Percentiles rank a stretch among this genome's conserved stretches.
Conservation (phyloP, 768 basidiomycete species). For the Amanita rimosa region DNA sequence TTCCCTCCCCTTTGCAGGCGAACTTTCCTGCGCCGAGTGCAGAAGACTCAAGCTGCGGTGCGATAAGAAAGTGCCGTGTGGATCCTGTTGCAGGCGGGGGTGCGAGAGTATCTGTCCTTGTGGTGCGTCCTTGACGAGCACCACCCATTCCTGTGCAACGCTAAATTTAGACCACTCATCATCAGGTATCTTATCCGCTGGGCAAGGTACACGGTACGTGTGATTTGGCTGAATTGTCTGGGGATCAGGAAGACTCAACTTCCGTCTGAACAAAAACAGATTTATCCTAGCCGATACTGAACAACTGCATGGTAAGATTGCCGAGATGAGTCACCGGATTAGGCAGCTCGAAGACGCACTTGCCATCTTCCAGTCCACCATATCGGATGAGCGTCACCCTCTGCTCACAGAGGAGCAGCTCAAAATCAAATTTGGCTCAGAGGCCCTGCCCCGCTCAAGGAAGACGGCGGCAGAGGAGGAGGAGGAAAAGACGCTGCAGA, state of each 20-base stretch:
- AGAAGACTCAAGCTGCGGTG: constrained; percentile 38
- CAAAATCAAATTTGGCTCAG: constrained; percentile 45
- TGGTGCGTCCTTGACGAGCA: constrained; percentile 21
- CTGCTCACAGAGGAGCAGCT: constrained; percentile 43
- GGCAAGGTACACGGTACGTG: constrained; percentile 39
- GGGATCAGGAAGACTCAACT: neutral
- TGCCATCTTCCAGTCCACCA: constrained; percentile 45
- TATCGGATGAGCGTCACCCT: constrained; percentile 49
- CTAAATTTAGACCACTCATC: neutral
- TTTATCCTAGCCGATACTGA: constrained; percentile 60
- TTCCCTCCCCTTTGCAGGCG: constrained; percentile 19
- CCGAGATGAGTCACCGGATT: constrained; percentile 58
- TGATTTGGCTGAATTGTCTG: neutral
- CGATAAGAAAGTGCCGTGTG: constrained; percentile 40
- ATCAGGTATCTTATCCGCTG: constrained; percentile 36
- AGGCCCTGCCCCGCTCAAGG: constrained; percentile 21
- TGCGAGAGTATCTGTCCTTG: constrained; percentile 58
- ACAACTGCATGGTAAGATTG: constrained; percentile 53
- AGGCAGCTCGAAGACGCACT: constrained; percentile 60
- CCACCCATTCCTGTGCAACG: neutral
- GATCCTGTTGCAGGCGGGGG: constrained; percentile 41
- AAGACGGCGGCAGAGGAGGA: constrained; percentile 17
- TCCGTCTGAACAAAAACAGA: constrained; percentile 11
- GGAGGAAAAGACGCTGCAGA: constrained; percentile 21
- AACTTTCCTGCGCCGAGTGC: constrained; percentile 45